Evolutionary conservation across 2,329 filamentous ascomycete species (phyloP), one percentile per base, ranked within the genome.

Genomic region (Diatrype stigma): DNA sequence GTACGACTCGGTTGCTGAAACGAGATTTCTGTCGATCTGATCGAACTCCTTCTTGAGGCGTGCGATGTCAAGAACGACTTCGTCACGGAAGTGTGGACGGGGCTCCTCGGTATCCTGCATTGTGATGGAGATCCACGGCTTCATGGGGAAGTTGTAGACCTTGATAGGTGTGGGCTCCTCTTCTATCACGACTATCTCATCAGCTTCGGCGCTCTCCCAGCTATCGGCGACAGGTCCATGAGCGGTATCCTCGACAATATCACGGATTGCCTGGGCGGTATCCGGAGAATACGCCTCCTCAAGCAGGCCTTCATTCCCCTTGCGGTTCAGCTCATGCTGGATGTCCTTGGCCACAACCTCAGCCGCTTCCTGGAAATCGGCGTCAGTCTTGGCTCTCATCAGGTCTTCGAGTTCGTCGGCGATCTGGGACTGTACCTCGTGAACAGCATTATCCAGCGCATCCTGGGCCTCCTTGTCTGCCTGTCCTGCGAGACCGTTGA

Each of bases 1-100:
- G 73, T 94, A 96, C 53, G 87, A 87, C 64, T 90, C 86, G 23
- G 90, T 93, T 17, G 93, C 92, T 5, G 92, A 88, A 46, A 93
- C 93, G 30, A 99, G 80, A 56, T 92, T 95, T 58, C 95, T 89
- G 66, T 99, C 94, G 55, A 96, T 86, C 72, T 97, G 94, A 65
- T 99, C 94, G 63, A 97, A 97, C 5, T 96, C 91, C 73, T 97
- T 97, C 79, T 96, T 96, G 57, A 97, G 79, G 51, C 91, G 84
- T 47, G 94, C 93, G 65, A 99, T 94, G 61, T 96, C 90, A 77
- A 96, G 89, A 61, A 96, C 85, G 42, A 86, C 81, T 58, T 93
- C 87, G 51, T 90, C 84, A 35, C 87, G 85, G 68, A 97, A 86
- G 47, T 78, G 72, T 3, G 86, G 78, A 16, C 81, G 79, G 23